Evolutionary conservation across 495 filamentous ascomycete species (phyloP).

Genomic region (Talaromyces stipitatus): DNA sequence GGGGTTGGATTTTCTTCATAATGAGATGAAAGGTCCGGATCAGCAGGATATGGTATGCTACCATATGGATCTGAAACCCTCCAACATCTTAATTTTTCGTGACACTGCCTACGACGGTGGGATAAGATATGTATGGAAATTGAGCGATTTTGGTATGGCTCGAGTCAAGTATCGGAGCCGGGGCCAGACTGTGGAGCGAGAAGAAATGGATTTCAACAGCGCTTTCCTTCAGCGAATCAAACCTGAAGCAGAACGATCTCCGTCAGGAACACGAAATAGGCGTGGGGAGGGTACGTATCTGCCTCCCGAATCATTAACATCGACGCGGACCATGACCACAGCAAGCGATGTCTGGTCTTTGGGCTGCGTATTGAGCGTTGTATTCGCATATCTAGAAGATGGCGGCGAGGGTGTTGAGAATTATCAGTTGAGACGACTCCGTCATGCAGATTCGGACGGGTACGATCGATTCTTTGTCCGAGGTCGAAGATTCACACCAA

Average conservation of each 20-base stretch:
- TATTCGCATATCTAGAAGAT: constrained; percentile 23
- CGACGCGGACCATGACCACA: constrained; percentile 18
- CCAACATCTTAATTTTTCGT: constrained; percentile 26
- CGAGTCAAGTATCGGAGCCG: constrained; percentile 17
- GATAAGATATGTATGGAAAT: constrained; percentile 21
- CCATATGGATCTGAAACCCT: constrained; percentile 32
- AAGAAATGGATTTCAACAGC: constrained; percentile 5
- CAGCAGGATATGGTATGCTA: constrained; percentile 23
- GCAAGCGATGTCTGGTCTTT: constrained; percentile 30
- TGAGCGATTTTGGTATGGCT: constrained; percentile 33
- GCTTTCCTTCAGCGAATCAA: background rate
- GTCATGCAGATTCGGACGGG: constrained; percentile 11
- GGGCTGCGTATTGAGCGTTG: constrained; percentile 26
- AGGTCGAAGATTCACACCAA: constrained; percentile 2
- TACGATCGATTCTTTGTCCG: constrained; percentile 23
- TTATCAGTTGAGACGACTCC: constrained; percentile 16
- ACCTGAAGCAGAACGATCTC: constrained; percentile 6
- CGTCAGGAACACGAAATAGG: constrained; percentile 13
- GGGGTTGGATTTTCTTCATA: constrained; percentile 28
- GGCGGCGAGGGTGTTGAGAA: constrained; percentile 17
- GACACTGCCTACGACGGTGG: constrained; percentile 9
- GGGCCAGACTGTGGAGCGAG: constrained; percentile 8
- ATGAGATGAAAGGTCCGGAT: constrained; percentile 16
- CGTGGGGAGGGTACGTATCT: constrained; percentile 21
- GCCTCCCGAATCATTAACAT: constrained; percentile 19